phyloP scores from a whole-genome alignment of 306 rosid genomes.

The Castanea sativa region DNA sequence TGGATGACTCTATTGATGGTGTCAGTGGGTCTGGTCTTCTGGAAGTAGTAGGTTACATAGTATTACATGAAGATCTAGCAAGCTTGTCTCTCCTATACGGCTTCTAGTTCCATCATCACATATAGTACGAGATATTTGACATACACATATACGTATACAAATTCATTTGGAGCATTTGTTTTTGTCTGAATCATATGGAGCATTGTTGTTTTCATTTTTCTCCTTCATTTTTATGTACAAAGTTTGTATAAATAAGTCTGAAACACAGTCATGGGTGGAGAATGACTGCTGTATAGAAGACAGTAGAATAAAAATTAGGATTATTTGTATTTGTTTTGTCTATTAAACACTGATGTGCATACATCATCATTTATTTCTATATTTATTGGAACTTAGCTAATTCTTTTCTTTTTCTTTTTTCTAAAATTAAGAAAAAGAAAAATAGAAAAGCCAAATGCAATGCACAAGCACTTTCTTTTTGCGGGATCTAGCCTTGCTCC shows the following conservation, averaged over 20 bases:
- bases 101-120: background rate
- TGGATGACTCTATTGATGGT: conserved; percentile 45
- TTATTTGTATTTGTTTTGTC: background rate
- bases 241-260: conserved; percentile 21
- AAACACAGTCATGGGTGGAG: conserved; percentile 6
- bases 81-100: background rate
- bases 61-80: background rate
- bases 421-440: too few species aligned
- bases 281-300: conserved; percentile 12
- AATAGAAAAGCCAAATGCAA: too few species aligned
- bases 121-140: background rate
- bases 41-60: conserved; percentile 40
- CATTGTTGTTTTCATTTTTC: conserved; percentile 17
- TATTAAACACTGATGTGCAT: background rate
- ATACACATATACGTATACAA: background rate
- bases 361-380: too few species aligned
- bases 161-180: background rate
- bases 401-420: too few species aligned
- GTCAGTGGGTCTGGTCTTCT: conserved; percentile 43
- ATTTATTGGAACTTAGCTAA: too few species aligned
- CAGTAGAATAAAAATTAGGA: background rate
- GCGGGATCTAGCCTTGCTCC: too few species aligned
- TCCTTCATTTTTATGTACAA: conserved; percentile 23
- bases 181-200: background rate
- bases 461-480: too few species aligned